phyloP scores from a whole-genome alignment of 495 filamentous ascomycete genomes.

The Neurospora cerealis region DNA sequence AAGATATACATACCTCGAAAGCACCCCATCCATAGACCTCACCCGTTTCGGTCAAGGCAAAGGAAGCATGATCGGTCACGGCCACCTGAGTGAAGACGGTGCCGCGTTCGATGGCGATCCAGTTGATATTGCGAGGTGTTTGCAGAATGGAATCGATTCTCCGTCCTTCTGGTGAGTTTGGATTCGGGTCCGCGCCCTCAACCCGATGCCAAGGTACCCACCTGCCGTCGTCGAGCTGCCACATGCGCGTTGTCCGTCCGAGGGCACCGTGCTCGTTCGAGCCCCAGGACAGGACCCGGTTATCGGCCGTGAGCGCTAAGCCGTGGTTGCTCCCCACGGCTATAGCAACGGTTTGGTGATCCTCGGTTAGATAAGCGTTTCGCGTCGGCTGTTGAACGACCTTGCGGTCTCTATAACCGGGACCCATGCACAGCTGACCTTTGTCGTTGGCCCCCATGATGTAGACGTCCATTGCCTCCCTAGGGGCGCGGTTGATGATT shows the following conservation, averaged over 20 bases:
- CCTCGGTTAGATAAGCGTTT: not conserved
- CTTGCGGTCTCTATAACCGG: slow-evolving; percentile 1
- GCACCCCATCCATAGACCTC: slow-evolving; percentile 64
- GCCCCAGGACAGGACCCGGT: slow-evolving; percentile 61
- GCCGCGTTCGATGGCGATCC: slow-evolving; percentile 41
- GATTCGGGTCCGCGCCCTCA: slow-evolving; percentile 3
- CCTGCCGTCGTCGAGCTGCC: not conserved
- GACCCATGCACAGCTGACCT: not conserved
- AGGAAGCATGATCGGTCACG: slow-evolving; percentile 53
- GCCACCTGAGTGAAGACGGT: slow-evolving; percentile 48
- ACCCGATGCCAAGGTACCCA: not conserved
- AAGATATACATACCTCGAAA: slow-evolving; percentile 36
- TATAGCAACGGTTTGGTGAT: slow-evolving; percentile 48
- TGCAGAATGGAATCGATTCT: slow-evolving; percentile 49
- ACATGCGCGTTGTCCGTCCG: slow-evolving; percentile 42
- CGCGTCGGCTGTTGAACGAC: not conserved
- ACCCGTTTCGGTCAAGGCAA: slow-evolving; percentile 54
- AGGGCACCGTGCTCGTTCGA: slow-evolving; percentile 61
- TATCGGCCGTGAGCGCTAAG: slow-evolving; percentile 53
- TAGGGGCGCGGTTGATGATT: not conserved
- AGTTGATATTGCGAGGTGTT: slow-evolving; percentile 40
- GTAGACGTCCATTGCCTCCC: slow-evolving; percentile 4
- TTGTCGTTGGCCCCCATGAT: slow-evolving; percentile 9
- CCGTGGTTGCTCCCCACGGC: slow-evolving; percentile 60
- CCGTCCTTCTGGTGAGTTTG: slow-evolving; percentile 39